phyloP scores from a whole-genome alignment of 306 rosid genomes.

The Lathyrus sativus region DNA sequence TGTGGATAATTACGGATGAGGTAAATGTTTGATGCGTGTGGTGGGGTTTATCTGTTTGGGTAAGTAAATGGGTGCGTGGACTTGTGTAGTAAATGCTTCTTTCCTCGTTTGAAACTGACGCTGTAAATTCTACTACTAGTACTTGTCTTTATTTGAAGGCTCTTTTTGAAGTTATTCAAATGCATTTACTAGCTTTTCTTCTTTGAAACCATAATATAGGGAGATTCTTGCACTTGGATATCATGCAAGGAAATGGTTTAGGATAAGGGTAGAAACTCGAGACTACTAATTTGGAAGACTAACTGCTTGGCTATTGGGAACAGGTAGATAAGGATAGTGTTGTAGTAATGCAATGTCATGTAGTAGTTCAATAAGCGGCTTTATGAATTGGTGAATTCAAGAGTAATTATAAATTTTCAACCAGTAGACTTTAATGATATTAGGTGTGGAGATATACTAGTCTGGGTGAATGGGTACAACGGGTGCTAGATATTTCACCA shows the following conservation, averaged over 20 bases:
- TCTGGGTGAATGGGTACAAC: constrained; percentile 4
- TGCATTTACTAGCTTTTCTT: background rate
- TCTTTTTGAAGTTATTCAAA: background rate
- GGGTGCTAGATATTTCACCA: no score
- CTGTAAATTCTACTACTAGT: constrained; percentile 10
- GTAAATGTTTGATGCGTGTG: constrained; percentile 12
- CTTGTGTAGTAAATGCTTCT: constrained; percentile 4
- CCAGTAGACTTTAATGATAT: constrained; percentile 2
- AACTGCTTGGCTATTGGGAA: background rate
- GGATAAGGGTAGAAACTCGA: constrained; percentile 27
- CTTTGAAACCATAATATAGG: background rate
- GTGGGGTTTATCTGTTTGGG: constrained; percentile 22
- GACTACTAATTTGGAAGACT: background rate
- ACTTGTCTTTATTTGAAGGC: background rate
- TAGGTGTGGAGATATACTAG: constrained; percentile 17
- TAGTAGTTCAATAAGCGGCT: constrained; percentile 11
- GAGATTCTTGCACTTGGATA: constrained; percentile 14
- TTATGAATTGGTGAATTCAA: constrained; percentile 26
- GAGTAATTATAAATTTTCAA: background rate
- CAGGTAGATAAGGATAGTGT: background rate
- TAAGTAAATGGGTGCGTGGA: constrained; percentile 26
- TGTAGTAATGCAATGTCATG: background rate
- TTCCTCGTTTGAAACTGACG: constrained; percentile 19
- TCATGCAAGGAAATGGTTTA: constrained; percentile 18
- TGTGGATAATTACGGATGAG: constrained; percentile 7